Base-by-base conservation (phyloP, 768 basidiomycete species). In the Leccinum rimulosum region DNA sequence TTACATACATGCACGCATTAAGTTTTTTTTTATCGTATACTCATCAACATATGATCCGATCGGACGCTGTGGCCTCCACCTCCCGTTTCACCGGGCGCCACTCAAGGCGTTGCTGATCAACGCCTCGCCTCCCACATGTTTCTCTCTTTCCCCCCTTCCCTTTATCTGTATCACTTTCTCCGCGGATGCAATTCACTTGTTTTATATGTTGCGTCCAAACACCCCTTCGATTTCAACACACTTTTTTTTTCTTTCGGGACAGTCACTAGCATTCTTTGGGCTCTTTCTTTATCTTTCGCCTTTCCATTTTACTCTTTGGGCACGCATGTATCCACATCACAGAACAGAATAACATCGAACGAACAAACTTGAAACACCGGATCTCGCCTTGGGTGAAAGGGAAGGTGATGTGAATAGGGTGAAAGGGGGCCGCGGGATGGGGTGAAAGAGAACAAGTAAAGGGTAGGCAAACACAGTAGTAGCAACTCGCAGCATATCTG, bases 221-320 rank as follows among this genome's bases (percentile, higher is more conserved):
- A 52, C 63, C 22, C 0, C 31, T 56, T 52, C 47, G 38, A 33
- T 27, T 30, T n/a, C 51, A 38, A 25, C 11, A 28, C 36, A 11
- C 19, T 52, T 52, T 30, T 64, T 12, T 31, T 64, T 57, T 51
- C 35, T 59, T 33, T 60, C 45, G 63, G 58, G 58, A 57, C 63
- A 55, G 33, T 33, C 28, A 45, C 28, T 61, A 31, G 57, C 54
- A 28, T 36, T 50, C n/a, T 17, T 17, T 10, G 22, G 31, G 43
- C 60, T 47, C 14, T 30, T 50, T 31, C 38, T 28, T 53, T 7
- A 7, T 47, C 30, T 14, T 36, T 30, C 12, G 14, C 2, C 57
- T 19, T 33, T 36, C n/a, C 11, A 22, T 27, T 49, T 49, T 49
- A 45, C 30, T 35, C 6, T 33, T 10, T 6, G 50, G 50, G 31